phyloP scores from a whole-genome alignment of 2,329 filamentous ascomycete genomes.

The Aureobasidium sp. region DNA sequence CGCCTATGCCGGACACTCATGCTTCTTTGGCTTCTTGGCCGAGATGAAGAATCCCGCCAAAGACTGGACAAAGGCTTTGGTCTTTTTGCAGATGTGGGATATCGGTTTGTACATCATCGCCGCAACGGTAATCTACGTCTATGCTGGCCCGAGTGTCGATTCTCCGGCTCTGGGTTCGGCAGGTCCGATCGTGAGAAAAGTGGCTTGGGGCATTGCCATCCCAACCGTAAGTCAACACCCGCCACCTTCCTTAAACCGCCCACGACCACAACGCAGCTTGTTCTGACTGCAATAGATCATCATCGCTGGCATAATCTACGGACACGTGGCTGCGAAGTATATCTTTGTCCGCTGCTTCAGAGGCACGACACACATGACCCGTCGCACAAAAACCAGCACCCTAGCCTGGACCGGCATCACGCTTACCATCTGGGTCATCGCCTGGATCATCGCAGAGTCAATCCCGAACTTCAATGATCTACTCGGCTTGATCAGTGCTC shows the following conservation, averaged over 20 bases:
- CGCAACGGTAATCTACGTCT: conserved; percentile 61
- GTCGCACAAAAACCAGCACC: conserved; percentile 35
- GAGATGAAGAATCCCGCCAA: conserved; percentile 54
- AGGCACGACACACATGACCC: conserved; percentile 45
- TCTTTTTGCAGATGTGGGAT: conserved; percentile 53
- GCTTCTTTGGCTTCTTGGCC: conserved; percentile 59
- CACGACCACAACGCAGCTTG: no score
- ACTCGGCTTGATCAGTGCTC: conserved; percentile 39
- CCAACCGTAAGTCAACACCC: conserved; percentile 41
- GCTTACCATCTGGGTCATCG: conserved; percentile 51
- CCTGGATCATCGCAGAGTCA: conserved; percentile 58
- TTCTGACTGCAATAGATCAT: conserved; percentile 45
- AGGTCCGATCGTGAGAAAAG: conserved; percentile 48
- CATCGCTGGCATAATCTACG: conserved; percentile 64
- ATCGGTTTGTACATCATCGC: conserved; percentile 57
- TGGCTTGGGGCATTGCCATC: conserved; percentile 61
- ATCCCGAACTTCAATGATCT: conserved; percentile 17
- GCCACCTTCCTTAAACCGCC: no score
- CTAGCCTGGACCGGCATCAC: conserved; percentile 55
- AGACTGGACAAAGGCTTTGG: conserved; percentile 57
- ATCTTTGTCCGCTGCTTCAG: conserved; percentile 58
- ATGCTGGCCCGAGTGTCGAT: conserved; percentile 52
- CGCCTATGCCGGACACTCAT: conserved; percentile 57
- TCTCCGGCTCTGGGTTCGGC: conserved; percentile 61
- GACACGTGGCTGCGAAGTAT: conserved; percentile 59